Conservation (phyloP, 176 grass and related monocot genomes). For the Panicum miliaceum region DNA sequence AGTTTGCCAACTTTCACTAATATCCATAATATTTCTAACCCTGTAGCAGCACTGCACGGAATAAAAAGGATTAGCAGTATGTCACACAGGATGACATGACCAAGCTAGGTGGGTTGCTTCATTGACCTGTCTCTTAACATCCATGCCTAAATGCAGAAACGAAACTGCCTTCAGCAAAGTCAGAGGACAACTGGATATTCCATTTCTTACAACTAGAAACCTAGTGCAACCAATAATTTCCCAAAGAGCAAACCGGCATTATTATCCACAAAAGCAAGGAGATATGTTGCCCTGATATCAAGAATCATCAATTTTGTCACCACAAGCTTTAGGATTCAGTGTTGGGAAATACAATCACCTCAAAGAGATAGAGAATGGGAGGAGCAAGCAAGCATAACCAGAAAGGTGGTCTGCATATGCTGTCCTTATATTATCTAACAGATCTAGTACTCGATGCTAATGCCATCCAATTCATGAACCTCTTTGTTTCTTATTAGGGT, state of each 20-base stretch:
- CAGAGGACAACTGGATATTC: conserved; percentile 1
- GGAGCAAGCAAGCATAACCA: conserved; percentile 60
- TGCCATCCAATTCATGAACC: conserved; percentile 59
- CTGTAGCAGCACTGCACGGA: too few species aligned
- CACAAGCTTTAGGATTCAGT: conserved; percentile 45
- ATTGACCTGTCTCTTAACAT: conserved; percentile 35
- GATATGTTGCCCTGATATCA: conserved; percentile 32
- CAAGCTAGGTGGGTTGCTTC: conserved; percentile 16
- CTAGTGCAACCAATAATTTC: conserved; percentile 42
- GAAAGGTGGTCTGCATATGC: conserved; percentile 40
- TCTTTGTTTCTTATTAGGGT: conserved; percentile 28
- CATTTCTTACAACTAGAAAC: not conserved
- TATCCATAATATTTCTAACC: not conserved
- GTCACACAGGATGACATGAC: not conserved
- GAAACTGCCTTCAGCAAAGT: conserved; percentile 31
- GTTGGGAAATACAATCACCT: conserved; percentile 33
- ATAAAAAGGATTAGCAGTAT: not conserved
- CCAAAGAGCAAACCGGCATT: conserved; percentile 21
- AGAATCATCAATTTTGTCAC: conserved; percentile 38
- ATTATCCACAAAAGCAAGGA: conserved; percentile 43
- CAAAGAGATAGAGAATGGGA: conserved; percentile 42
- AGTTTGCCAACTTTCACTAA: not conserved
- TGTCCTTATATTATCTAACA: conserved; percentile 33
- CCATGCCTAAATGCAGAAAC: conserved; percentile 26
- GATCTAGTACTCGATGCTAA: conserved; percentile 47